phyloP scores from a whole-genome alignment of 1,284 basidiomycete species.

The Takashimella tepidaria region DNA sequence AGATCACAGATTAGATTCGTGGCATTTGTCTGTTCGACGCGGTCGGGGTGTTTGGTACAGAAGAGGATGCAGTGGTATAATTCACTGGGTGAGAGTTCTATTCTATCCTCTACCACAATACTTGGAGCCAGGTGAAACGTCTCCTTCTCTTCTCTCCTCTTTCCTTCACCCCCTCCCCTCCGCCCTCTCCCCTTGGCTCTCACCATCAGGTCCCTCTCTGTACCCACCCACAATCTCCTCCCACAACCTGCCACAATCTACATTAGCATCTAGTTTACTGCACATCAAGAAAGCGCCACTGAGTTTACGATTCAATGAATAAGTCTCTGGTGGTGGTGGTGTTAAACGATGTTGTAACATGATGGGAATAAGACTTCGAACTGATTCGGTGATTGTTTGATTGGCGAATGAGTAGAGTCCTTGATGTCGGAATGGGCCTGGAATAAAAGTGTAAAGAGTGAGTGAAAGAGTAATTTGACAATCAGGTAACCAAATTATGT shows the following conservation, averaged over 20 bases:
- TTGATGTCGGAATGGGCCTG: constrained; percentile 35
- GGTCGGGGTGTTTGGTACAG: too few species aligned
- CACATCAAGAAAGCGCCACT: constrained; percentile 92
- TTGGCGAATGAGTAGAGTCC: constrained; percentile 40
- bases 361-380: constrained; percentile 68
- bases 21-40: too few species aligned
- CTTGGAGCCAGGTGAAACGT: neutral
- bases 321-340: constrained; percentile 90
- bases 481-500: too few species aligned
- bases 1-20: too few species aligned
- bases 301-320: constrained; percentile 89
- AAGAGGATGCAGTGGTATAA: neutral
- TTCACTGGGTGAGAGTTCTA: neutral
- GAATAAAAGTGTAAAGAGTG: neutral
- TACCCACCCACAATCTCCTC: constrained; percentile 49
- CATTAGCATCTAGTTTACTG: constrained; percentile 67
- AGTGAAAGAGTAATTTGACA: neutral
- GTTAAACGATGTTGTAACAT: constrained; percentile 87
- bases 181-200: neutral
- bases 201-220: constrained; percentile 1
- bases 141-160: neutral
- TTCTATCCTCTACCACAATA: neutral
- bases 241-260: constrained; percentile 73
- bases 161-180: neutral
- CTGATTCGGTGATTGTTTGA: constrained; percentile 47